Base-by-base conservation (phyloP, 2,329 filamentous ascomycete genomes). In the Macrophomina pseudophaseolina region DNA sequence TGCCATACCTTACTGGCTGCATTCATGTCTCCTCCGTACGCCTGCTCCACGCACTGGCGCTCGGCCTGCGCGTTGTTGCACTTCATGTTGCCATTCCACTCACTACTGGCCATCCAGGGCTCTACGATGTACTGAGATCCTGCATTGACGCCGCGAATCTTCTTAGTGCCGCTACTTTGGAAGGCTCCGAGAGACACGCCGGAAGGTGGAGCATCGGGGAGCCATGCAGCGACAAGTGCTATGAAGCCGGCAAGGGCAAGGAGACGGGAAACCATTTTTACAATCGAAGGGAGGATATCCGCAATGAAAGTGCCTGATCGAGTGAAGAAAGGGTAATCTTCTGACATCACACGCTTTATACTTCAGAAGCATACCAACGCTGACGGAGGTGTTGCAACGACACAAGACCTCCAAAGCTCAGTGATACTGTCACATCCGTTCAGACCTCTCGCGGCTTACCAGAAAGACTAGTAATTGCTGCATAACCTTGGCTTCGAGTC, bases 71-170 rank as follows among this genome's bases (percentile, higher is more conserved):
- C 71, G 2, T 71, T 76, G 8, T 73, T 73, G 69, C 85, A 87
- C 38, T 83, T 84, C 72, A 86, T 84, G 18, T 68, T 73, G 30
- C 68, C 73, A 32, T 35, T 48, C 84, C 85, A 87, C 62, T 79
- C 78, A 35, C 74, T 72, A n/a, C 70, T 69, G 52, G 80, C 80
- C 71, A 87, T 83, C 85, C 85, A 87, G 7, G 83, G 83, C 74
- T 87, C 85, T 32, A 82, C 76, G 62, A 87, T 72, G 70, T 87
- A 86, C 28, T 82, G 77, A 0, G 81, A 80, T 4, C 85, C 84
- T 12, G 86, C 74, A 71, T 87, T 87, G 66, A 87, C 85, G 33
- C 85, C 85, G 9, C 85, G 82, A 60, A 87, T 82, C 72, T 84
- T 85, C 49, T 16, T 59, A n/a, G 64, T 59, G 14, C 28, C 38